Percentiles rank a stretch among this genome's conserved stretches.
phyloP scores from a whole-genome alignment of 169 alveolate species.

The Plasmodium inui region DNA sequence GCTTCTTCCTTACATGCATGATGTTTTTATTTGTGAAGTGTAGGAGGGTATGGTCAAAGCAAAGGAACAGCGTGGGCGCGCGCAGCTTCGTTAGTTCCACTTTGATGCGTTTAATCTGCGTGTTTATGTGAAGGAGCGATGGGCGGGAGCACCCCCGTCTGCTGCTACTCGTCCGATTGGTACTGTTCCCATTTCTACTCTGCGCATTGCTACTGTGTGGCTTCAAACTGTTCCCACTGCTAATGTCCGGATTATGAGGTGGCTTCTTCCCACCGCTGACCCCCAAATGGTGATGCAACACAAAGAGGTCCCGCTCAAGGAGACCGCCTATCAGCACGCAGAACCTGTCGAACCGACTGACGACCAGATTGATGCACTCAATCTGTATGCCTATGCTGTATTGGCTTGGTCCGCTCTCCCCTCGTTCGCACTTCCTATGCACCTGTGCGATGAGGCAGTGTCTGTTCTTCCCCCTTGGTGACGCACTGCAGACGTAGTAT shows the following conservation, averaged over 20 bases:
- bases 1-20: neutral
- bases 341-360: neutral
- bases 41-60: neutral
- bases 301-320: conserved; percentile 6
- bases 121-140: neutral
- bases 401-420: neutral
- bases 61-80: neutral
- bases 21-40: neutral
- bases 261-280: neutral
- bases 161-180: no score
- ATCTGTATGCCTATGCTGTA: neutral
- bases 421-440: neutral
- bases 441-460: neutral
- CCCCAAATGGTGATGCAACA: neutral
- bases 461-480: neutral
- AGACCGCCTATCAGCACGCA: neutral
- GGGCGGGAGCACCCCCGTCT: neutral
- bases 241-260: neutral
- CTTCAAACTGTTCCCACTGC: neutral
- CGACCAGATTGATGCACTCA: neutral
- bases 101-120: neutral
- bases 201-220: neutral
- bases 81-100: conserved; percentile 4
- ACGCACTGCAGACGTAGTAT: neutral
- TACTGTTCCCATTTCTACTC: no score